Evolutionary conservation across 306 rosid genomes (phyloP).

Genomic region (Dryas drummondii): DNA sequence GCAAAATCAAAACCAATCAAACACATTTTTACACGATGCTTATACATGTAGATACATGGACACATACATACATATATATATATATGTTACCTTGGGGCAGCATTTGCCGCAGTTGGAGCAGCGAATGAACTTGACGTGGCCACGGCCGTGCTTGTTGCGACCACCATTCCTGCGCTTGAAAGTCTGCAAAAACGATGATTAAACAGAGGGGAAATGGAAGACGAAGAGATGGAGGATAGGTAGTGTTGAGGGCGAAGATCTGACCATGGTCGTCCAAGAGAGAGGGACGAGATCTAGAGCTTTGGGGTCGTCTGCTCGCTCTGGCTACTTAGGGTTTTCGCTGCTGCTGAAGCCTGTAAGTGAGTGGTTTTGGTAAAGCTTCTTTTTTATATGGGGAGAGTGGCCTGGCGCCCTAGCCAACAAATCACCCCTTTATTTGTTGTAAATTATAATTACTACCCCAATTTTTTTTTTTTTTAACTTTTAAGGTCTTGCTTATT

Average conservation of each 20-base stretch:
- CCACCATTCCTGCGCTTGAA: slow-evolving; percentile 93
- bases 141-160: slow-evolving; percentile 91
- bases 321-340: background rate
- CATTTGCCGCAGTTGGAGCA: slow-evolving; percentile 97
- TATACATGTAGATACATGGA: background rate
- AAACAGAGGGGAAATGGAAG: background rate
- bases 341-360: background rate
- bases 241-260: background rate
- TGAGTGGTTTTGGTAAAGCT: background rate
- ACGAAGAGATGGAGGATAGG: background rate
- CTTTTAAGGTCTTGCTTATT: background rate
- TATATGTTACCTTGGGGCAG: slow-evolving; percentile 71
- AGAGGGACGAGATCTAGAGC: slow-evolving; percentile 14
- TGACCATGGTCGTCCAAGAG: slow-evolving; percentile 36
- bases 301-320: background rate
- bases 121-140: slow-evolving; percentile 81
- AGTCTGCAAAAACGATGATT: slow-evolving; percentile 40
- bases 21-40: background rate
- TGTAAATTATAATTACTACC: background rate
- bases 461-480: background rate
- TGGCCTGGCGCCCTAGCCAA: background rate
- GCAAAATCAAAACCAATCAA: background rate
- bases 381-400: background rate
- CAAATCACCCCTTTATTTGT: background rate
- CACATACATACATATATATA: background rate